phyloP scores from a whole-genome alignment of 129 eudicot genomes.

The Cynara cardunculus region DNA sequence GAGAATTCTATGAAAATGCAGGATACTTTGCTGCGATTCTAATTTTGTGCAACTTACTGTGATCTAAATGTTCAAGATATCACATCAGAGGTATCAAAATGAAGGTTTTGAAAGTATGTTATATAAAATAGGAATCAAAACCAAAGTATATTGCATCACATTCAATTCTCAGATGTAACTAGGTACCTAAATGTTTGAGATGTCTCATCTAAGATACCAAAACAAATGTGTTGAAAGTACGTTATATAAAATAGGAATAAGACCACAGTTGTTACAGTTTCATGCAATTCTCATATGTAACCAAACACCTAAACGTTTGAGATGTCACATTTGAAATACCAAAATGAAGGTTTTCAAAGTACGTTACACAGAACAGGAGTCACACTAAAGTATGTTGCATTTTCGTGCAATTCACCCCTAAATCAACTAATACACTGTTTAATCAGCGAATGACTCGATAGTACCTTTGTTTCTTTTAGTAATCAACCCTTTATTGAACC shows the following conservation, averaged over 20 bases:
- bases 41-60: neutral
- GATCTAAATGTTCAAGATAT: neutral
- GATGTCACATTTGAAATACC: neutral
- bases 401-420: neutral
- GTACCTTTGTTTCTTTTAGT: neutral
- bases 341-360: neutral
- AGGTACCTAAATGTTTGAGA: neutral
- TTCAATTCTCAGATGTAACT: neutral
- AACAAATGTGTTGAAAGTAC: neutral
- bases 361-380: neutral
- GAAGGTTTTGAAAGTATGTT: neutral
- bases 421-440: neutral
- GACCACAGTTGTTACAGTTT: neutral
- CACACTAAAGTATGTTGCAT: neutral
- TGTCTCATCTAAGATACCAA: neutral
- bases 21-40: neutral
- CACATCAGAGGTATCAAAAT: neutral
- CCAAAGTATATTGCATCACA: neutral
- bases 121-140: neutral
- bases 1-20: neutral
- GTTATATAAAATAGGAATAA: neutral
- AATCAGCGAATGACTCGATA: neutral
- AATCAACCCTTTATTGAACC: neutral
- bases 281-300: neutral
- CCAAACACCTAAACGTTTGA: neutral